Base-by-base conservation (phyloP, 2,329 filamentous ascomycete genomes). In the Alternaria gaisen region DNA sequence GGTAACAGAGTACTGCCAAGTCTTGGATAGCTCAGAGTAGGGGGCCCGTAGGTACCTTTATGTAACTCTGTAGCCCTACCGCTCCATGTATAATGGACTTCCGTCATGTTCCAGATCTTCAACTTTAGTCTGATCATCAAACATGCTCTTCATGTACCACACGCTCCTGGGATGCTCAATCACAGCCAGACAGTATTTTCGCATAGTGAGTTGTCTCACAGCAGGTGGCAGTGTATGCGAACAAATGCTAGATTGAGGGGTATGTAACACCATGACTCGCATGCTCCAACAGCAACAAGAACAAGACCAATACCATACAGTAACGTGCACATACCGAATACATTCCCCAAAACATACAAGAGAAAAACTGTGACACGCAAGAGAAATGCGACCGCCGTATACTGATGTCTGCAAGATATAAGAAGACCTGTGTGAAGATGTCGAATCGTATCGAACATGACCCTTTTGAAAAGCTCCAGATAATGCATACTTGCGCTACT, bases 191-290 rank as follows among this genome's bases (percentile, higher is more conserved):
- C 14, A n/a, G 14, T 24, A 22, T n/a, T n/a, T 24, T 4, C 24
- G 32, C 46, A 36, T 20, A 50, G 4, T 18, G 1, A 18, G 20
- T 38, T 18, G 5, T 38, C 20, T 18, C 14, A 50, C 20, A 3
- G 26, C 8, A 50, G 36, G 46, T 18, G 30, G 20, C 30, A 14
- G 30, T 50, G 14, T 34, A 44, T 12, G 24, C 22, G 51, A 53
- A 53, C 11, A 51, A 50, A 53, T 57, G 46, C 53, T 56, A 43
- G 41, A 61, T 54, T 52, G 40, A 56, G 43, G 53, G 54, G 54
- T 53, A 61, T 57, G 58, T 58, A 61, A 61, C 28, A 34, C 36
- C 36, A 41, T 32, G 20, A 44, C 28, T 53, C 51, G 40, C 18
- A 43, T 44, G 41, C 32, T 47, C 50, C 28, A 20, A 38, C 42